Conservation (phyloP, 208 protist species). For the Acanthamoeba royreba region DNA sequence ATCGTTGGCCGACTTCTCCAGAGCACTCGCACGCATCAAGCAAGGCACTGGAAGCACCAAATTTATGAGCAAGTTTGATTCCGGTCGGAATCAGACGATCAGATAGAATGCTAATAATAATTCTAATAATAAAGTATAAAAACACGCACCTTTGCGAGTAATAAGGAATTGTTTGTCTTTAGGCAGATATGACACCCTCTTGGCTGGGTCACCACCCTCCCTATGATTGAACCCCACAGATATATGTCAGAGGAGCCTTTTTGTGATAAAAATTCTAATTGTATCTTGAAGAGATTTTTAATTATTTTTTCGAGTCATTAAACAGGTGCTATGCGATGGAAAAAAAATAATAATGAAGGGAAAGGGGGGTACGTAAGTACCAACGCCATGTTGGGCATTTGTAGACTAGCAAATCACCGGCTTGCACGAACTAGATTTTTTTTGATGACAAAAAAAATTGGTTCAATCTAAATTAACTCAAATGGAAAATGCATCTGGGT, state of each 20-base stretch:
- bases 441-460: not conserved
- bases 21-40: constrained; percentile 49
- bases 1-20: not conserved
- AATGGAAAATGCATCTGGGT: not conserved
- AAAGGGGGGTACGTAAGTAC: constrained; percentile 45
- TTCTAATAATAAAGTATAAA: too few relatives aligned
- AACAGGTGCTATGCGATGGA: not conserved
- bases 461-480: not conserved
- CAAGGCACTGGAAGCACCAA: constrained; percentile 52
- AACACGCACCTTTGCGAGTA: constrained; percentile 80
- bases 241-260: not conserved
- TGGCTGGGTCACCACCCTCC: constrained; percentile 80
- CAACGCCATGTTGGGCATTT: constrained; percentile 96
- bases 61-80: not conserved
- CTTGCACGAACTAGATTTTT: constrained; percentile 87
- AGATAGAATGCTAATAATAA: too few relatives aligned
- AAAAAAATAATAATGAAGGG: not conserved
- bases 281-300: too few relatives aligned
- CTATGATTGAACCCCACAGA: not conserved
- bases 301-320: not conserved
- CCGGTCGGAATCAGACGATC: not conserved
- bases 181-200: constrained; percentile 86
- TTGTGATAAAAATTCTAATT: not conserved
- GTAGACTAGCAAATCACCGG: constrained; percentile 91
- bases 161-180: constrained; percentile 95